These are phyloP conservation scores for Metschnikowia orientalis DNA, from an alignment of 805 yeast genomes.

Conservation along the genomic window DNA sequence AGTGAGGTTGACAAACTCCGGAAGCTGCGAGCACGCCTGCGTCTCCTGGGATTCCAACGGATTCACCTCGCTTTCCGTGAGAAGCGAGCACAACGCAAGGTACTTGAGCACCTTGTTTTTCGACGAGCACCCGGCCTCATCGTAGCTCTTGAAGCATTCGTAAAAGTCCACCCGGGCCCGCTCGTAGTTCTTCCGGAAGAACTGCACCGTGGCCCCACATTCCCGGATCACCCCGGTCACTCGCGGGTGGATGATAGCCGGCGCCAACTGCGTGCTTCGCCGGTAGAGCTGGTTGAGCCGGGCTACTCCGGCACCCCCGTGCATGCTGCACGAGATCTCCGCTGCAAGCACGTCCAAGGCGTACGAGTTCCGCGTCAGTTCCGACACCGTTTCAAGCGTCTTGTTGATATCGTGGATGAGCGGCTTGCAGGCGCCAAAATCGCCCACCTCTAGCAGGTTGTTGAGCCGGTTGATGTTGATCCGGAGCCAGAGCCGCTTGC, in stretches of 20 bases:
- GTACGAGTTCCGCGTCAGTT: slow-evolving; percentile 43
- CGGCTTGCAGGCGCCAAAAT: slow-evolving; percentile 29
- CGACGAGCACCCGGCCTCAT: slow-evolving; percentile 41
- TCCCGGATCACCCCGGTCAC: slow-evolving; percentile 72
- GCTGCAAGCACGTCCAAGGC: slow-evolving; percentile 63
- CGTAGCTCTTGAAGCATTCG: slow-evolving; percentile 41
- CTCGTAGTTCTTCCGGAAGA: slow-evolving; percentile 56
- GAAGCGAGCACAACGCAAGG: slow-evolving; percentile 55
- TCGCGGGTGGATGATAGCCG: slow-evolving; percentile 72
- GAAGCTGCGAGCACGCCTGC: slow-evolving; percentile 41
- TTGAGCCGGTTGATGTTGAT: slow-evolving; percentile 44
- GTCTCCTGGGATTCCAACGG: slow-evolving; percentile 75
- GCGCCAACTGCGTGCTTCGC: slow-evolving; percentile 39
- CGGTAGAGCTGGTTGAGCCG: slow-evolving; percentile 47
- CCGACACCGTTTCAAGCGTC: slow-evolving; percentile 36
- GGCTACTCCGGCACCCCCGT: slow-evolving; percentile 28
- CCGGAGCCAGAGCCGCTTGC: slow-evolving; percentile 42
- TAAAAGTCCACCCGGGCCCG: slow-evolving; percentile 61
- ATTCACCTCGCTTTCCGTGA: slow-evolving; percentile 62
- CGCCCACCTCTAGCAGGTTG: slow-evolving; percentile 27
- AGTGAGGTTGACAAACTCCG: slow-evolving; percentile 21
- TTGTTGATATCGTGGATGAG: slow-evolving; percentile 36
- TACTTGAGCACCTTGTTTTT: slow-evolving; percentile 57
- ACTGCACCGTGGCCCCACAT: slow-evolving; percentile 67
- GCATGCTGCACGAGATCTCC: slow-evolving; percentile 51